A percentile compares a stretch with the other conserved stretches of the same genome.
These are phyloP conservation scores for Sinapis alba DNA, from an alignment of 441 rosid species.

Conservation along the genomic window DNA sequence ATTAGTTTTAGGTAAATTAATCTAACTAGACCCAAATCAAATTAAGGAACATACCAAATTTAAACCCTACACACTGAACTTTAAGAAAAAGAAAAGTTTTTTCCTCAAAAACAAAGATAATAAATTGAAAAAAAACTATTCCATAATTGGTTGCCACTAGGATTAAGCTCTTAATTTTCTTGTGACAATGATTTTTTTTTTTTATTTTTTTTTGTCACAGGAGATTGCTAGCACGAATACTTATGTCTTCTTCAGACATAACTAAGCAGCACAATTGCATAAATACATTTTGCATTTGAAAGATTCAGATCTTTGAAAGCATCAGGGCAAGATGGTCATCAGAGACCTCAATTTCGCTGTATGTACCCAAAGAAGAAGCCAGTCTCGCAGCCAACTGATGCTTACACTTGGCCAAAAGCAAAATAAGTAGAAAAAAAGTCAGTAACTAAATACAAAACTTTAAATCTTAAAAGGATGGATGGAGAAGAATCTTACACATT, in stretches of 20 bases:
- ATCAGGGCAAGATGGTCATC: slow-evolving; percentile 70
- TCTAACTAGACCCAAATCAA: not conserved
- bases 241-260: not conserved
- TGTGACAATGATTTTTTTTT: not conserved
- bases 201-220: not conserved
- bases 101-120: not conserved
- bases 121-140: not conserved
- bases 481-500: slow-evolving; percentile 56
- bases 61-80: not conserved
- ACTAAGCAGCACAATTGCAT: not conserved
- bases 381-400: slow-evolving; percentile 86
- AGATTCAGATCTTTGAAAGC: slow-evolving; percentile 55
- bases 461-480: not conserved
- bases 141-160: not conserved
- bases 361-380: slow-evolving; percentile 65
- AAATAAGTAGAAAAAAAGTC: slow-evolving; percentile 1
- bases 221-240: not conserved
- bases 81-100: not conserved
- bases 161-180: not conserved
- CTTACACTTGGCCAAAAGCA: slow-evolving; percentile 56
- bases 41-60: not conserved
- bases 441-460: not conserved
- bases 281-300: not conserved
- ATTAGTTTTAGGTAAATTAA: not conserved
- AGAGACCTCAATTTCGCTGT: slow-evolving; percentile 54